Conservation (phyloP, 2,329 filamentous ascomycete genomes). For the Paecilomyces sp. region DNA sequence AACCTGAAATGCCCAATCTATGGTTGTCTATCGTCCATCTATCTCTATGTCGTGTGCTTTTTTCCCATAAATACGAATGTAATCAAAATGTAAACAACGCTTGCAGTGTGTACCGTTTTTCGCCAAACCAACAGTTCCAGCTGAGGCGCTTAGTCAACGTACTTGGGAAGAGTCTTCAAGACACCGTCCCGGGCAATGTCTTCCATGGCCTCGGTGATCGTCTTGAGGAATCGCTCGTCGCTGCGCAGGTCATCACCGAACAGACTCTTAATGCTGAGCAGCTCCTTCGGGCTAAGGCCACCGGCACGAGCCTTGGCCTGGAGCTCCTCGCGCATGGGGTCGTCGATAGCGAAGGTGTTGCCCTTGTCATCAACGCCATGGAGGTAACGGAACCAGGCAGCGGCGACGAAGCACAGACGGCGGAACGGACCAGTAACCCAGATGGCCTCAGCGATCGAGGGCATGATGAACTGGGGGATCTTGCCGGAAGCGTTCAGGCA, state of each 20-base stretch:
- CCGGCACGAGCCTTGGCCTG: slow-evolving; percentile 40
- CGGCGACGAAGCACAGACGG: slow-evolving; percentile 43
- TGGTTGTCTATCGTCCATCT: too few relatives aligned
- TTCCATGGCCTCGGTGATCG: slow-evolving; percentile 43
- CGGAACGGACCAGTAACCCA: slow-evolving; percentile 39
- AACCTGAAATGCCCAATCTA: too few relatives aligned
- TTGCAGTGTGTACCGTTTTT: not conserved
- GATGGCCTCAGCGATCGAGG: slow-evolving; percentile 35
- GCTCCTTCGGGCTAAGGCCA: slow-evolving; percentile 32
- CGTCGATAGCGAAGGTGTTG: slow-evolving; percentile 33
- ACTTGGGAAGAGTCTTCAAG: slow-evolving; percentile 45
- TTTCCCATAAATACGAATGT: too few relatives aligned
- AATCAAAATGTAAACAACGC: not conserved
- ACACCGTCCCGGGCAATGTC: slow-evolving; percentile 42
- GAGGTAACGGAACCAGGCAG: slow-evolving; percentile 47
- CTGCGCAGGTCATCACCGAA: slow-evolving; percentile 47
- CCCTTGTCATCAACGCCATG: slow-evolving; percentile 45
- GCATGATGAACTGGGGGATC: slow-evolving; percentile 42
- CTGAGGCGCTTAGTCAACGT: slow-evolving; percentile 28
- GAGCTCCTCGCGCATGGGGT: slow-evolving; percentile 44
- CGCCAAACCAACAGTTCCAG: not conserved
- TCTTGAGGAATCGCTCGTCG: slow-evolving; percentile 42
- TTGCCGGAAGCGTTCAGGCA: slow-evolving; percentile 48
- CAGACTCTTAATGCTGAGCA: slow-evolving; percentile 42
- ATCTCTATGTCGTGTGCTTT: too few relatives aligned